phyloP scores from a whole-genome alignment of 352 stramenopile genomes.

The Pythium scleroteichum region DNA sequence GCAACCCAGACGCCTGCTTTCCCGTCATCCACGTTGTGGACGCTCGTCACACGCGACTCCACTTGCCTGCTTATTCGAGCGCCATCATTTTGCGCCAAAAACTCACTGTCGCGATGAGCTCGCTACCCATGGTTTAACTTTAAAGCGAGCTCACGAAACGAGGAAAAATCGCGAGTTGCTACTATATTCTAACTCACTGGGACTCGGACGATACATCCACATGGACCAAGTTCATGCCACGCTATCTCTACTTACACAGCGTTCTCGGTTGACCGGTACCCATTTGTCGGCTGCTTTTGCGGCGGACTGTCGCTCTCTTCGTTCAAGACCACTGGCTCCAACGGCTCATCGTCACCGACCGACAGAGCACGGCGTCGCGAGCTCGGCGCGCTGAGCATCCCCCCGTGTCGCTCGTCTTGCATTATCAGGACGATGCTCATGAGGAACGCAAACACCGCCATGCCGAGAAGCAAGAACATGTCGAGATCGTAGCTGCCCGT shows the following conservation, averaged over 20 bases:
- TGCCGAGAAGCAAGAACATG: conserved; percentile 82
- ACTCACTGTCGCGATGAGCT: conserved; percentile 59
- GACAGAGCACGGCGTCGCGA: conserved; percentile 53
- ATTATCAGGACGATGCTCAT: conserved; percentile 66
- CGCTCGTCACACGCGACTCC: conserved; percentile 36
- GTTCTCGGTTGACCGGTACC: conserved; percentile 15
- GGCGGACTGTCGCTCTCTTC: conserved; percentile 21
- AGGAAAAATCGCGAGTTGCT: no score
- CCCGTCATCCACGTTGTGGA: conserved; percentile 46
- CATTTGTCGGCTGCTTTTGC: conserved; percentile 5
- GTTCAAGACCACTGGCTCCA: conserved; percentile 39
- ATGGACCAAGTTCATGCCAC: not conserved
- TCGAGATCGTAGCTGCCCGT: conserved; percentile 78
- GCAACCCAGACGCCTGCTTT: conserved; percentile 59
- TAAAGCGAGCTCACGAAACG: no score
- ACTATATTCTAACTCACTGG: not conserved
- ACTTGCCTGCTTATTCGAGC: conserved; percentile 66
- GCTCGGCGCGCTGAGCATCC: conserved; percentile 59
- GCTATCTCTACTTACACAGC: conserved; percentile 7
- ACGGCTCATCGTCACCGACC: conserved; percentile 61
- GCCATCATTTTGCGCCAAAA: conserved; percentile 50
- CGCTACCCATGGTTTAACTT: conserved; percentile 12
- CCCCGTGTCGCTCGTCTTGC: conserved; percentile 58
- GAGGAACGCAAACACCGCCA: conserved; percentile 69
- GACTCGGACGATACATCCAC: not conserved